Base-by-base conservation (phyloP, 805 yeast species). In the Teunomyces pallodes region DNA sequence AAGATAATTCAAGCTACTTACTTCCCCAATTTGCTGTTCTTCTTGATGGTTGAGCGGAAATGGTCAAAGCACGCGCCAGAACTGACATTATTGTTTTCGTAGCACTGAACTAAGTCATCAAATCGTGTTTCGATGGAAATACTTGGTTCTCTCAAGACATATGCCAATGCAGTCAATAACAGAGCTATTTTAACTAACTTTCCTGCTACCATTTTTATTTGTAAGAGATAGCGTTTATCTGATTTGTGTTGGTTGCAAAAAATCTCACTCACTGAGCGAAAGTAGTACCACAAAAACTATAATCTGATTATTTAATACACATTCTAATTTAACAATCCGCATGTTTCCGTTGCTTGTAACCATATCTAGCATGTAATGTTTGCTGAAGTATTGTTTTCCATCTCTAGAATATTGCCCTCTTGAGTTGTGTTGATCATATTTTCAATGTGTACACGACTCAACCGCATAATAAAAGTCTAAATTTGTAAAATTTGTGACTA, bases 231-330 rank as follows among this genome's bases (percentile, higher is more conserved):
- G 29, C 41, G 41, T 29, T 13, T 26, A 38, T n/a, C 28, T 10
- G 13, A 10, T 24, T 38, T 38, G 27, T 38, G 41, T 38, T 12
- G 41, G 41, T 9, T 38, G 41, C 41, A 38, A 38, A 38, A 38
- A n/a, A 12, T 20, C 24, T 20, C 24, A 17, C 20, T 20, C 24
- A 4, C 6, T 20, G 1, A 20, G 6, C 24, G 24, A 20, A 1
- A 20, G 24, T 20, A 20, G 24, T 5, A 20, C 6, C 24, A 20
- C 24, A 20, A 20, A 20, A 20, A 20, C 24, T 1, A 5, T 20
- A 20, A 20, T 20, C 24, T 20, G 24, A 20, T 20, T 20, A 20
- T 20, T 20, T 20, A 17, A 5, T 20, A 20, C 24, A 20, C 6
- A 17, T 17, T 5, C 24, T 20, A 20, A 20, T 20, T 20, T 20